Percentiles rank a stretch among this genome's conserved stretches.
Evolutionary conservation across 2,329 filamentous ascomycete species (phyloP).

Genomic region (Cladosporium sp.): DNA sequence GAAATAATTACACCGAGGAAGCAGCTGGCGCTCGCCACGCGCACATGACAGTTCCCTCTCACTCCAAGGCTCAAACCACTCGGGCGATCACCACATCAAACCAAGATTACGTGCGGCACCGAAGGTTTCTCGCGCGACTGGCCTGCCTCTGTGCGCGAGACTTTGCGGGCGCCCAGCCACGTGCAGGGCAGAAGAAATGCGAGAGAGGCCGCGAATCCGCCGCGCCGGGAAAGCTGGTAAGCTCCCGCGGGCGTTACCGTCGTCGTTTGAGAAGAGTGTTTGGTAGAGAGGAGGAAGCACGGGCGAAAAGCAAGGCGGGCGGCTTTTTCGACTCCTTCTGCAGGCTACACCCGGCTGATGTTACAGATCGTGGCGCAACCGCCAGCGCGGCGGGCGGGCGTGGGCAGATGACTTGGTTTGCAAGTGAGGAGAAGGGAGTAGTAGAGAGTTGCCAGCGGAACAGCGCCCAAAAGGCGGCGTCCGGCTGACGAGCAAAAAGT

Average conservation of each 20-base stretch:
- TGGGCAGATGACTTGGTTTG: slow-evolving; percentile 14
- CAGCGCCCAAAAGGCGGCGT: neutral
- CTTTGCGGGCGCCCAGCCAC: slow-evolving; percentile 2
- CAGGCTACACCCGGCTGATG: slow-evolving; percentile 14
- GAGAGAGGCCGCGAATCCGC: slow-evolving; percentile 16
- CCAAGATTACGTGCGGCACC: slow-evolving; percentile 2
- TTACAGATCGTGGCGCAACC: slow-evolving; percentile 10
- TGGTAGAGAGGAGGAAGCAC: neutral
- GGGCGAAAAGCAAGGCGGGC: neutral
- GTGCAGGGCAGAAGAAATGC: slow-evolving; percentile 9
- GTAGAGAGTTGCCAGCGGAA: slow-evolving; percentile 10
- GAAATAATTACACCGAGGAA: neutral
- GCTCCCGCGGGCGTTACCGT: neutral
- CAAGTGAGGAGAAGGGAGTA: slow-evolving; percentile 2
- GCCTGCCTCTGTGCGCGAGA: neutral
- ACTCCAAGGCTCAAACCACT: neutral
- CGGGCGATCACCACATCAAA: neutral
- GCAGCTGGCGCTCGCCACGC: neutral
- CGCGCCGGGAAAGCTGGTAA: neutral
- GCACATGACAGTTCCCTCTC: neutral
- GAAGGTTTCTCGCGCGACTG: slow-evolving; percentile 2
- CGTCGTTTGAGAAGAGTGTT: neutral
- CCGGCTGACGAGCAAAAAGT: slow-evolving; percentile 14
- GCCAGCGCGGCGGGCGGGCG: neutral
- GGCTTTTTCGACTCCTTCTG: slow-evolving; percentile 6